These are phyloP conservation scores for Sanghuangporus weigelae DNA, from an alignment of 1,284 basidiomycete genomes.

Conservation along the genomic window DNA sequence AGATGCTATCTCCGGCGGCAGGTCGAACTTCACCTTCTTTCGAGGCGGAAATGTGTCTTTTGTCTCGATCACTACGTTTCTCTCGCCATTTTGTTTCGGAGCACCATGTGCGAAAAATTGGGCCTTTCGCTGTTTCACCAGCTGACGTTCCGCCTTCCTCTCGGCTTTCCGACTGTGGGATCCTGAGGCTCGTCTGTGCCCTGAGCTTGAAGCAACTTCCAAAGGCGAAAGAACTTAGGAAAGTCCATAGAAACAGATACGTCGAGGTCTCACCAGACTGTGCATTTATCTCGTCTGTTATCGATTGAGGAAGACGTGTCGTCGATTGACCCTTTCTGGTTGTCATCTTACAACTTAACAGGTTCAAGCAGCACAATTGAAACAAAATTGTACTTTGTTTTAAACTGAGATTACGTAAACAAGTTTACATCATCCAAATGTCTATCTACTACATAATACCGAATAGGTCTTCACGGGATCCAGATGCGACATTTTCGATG, in stretches of 20 bases:
- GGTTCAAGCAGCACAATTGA: not conserved
- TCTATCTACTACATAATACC: too few species aligned
- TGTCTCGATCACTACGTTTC: not conserved
- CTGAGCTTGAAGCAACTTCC: not conserved
- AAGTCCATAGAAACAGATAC: not conserved
- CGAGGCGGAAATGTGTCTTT: not conserved
- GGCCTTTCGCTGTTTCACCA: slow-evolving; percentile 8
- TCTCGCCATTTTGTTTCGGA: not conserved
- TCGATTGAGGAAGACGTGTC: slow-evolving; percentile 8
- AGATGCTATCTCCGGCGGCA: not conserved
- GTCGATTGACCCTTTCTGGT: not conserved
- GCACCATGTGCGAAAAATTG: slow-evolving; percentile 9
- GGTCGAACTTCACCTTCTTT: slow-evolving; percentile 4
- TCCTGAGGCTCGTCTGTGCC: not conserved
- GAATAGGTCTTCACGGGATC: too few species aligned
- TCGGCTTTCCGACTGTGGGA: slow-evolving; percentile 5
- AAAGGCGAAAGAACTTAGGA: not conserved
- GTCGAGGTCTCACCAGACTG: not conserved
- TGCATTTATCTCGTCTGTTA: slow-evolving; percentile 11
- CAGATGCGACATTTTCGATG: too few species aligned
- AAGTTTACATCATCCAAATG: too few species aligned
- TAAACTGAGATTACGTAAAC: too few species aligned
- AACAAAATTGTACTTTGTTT: not conserved
- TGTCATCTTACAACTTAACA: not conserved
- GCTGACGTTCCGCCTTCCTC: slow-evolving; percentile 13